Conservation (phyloP, 1,139 yeast species). For the Blastobotrys niveus region DNA sequence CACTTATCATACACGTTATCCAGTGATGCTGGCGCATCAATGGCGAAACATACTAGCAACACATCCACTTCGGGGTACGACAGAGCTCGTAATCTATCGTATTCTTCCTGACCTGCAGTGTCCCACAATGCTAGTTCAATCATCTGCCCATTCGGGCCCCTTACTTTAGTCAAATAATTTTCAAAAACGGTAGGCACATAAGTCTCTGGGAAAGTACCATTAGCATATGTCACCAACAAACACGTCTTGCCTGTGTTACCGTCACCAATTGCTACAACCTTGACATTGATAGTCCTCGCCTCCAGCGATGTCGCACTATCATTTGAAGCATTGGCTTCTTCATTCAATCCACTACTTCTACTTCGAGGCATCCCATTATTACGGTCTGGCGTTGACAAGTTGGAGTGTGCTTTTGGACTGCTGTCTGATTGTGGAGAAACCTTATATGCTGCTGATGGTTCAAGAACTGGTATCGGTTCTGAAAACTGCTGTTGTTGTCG, state of each 20-base stretch:
- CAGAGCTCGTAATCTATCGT: conserved; percentile 75
- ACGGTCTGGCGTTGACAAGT: too few relatives aligned
- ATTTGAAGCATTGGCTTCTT: too few relatives aligned
- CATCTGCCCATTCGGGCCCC: conserved; percentile 49
- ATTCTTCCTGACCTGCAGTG: conserved; percentile 93
- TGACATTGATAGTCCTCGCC: conserved; percentile 25
- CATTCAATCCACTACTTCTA: conserved; percentile 2
- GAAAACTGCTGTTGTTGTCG: conserved; percentile 11
- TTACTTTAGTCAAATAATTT: conserved; percentile 65
- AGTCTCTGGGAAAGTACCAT: conserved; percentile 64
- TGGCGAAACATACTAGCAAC: conserved; percentile 67
- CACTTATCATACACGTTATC: conserved; percentile 74
- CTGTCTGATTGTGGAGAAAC: conserved; percentile 16
- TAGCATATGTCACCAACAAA: conserved; percentile 71
- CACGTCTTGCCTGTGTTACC: conserved; percentile 96
- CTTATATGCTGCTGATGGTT: conserved; percentile 19
- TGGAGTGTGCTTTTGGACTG: neutral
- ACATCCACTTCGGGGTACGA: conserved; percentile 80
- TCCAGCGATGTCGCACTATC: neutral
- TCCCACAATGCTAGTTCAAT: conserved; percentile 83
- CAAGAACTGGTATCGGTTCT: conserved; percentile 20
- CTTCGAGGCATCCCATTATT: too few relatives aligned
- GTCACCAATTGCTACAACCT: conserved; percentile 79
- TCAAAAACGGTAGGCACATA: conserved; percentile 92
- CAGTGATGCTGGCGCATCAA: conserved; percentile 58